These are phyloP conservation scores for Hymenotorrendiella dingleyae DNA, from an alignment of 2,329 filamentous ascomycete genomes.

Conservation along the genomic window DNA sequence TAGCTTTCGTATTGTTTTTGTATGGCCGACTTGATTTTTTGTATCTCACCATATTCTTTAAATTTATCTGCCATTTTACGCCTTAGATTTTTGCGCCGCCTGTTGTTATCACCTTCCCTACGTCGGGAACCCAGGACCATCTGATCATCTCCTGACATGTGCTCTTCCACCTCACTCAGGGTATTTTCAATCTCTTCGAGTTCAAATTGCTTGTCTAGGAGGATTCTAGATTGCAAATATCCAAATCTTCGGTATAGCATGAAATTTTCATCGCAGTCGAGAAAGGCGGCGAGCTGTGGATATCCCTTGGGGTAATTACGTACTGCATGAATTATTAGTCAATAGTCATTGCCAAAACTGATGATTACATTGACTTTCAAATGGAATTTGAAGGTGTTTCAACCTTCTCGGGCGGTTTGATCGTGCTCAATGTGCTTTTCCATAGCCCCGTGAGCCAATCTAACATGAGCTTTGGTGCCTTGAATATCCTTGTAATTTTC, in stretches of 20 bases:
- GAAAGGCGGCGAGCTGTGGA: constrained; percentile 32
- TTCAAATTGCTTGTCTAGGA: constrained; percentile 16
- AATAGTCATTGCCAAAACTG: no score
- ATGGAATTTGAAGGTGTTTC: no score
- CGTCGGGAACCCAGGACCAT: constrained; percentile 5
- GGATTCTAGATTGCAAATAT: constrained; percentile 32
- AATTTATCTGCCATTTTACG: constrained; percentile 11
- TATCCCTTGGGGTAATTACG: constrained; percentile 26
- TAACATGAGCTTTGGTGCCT: no score
- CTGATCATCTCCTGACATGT: not conserved
- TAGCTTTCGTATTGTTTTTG: not conserved
- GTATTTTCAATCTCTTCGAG: constrained; percentile 4
- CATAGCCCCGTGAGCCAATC: no score
- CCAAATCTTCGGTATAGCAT: constrained; percentile 36
- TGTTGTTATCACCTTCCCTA: constrained; percentile 1
- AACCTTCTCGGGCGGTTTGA: no score
- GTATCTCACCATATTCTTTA: constrained; percentile 13
- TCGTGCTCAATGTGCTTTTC: no score
- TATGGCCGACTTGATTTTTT: not conserved
- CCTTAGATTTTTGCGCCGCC: constrained; percentile 5
- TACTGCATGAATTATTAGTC: no score
- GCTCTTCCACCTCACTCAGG: constrained; percentile 4
- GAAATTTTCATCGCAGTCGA: constrained; percentile 35
- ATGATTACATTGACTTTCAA: no score
- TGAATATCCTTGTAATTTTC: no score